phyloP scores from a whole-genome alignment of 2,329 filamentous ascomycete genomes.

The Epichloe sylvatica region DNA sequence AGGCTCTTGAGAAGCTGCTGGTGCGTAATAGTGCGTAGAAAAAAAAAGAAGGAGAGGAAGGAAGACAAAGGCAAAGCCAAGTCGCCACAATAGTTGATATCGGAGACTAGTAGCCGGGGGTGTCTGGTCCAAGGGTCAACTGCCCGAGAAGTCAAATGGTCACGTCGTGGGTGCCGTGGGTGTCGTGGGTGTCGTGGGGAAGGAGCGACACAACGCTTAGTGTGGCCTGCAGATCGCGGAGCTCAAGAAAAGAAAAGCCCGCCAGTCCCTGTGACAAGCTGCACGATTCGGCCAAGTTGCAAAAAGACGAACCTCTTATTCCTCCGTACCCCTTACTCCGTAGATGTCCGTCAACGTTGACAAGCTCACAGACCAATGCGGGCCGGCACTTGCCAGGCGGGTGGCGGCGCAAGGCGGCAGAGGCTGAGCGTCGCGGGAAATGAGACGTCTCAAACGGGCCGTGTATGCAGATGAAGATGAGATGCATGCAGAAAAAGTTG shows the following conservation, averaged over 20 bases:
- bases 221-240: not conserved
- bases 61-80: not conserved
- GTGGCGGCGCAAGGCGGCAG: constrained; percentile 2
- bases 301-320: too few species aligned
- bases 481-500: too few species aligned
- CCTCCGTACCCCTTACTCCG: too few species aligned
- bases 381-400: not conserved
- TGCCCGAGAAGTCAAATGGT: not conserved
- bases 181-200: too few species aligned
- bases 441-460: too few species aligned
- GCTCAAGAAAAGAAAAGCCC: not conserved
- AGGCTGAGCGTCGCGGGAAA: not conserved
- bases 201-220: too few species aligned
- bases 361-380: not conserved
- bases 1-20: not conserved
- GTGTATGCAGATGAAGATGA: too few species aligned
- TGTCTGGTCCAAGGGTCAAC: not conserved
- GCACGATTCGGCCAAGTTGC: too few species aligned
- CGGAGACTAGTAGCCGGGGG: not conserved
- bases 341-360: not conserved
- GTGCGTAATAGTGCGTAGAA: not conserved
- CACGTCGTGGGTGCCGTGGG: not conserved
- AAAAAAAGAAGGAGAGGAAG: not conserved
- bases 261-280: too few species aligned
- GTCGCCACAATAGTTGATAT: not conserved